Evolutionary conservation across 495 filamentous ascomycete genomes (phyloP).

Genomic region (Chaetomium tenue): DNA sequence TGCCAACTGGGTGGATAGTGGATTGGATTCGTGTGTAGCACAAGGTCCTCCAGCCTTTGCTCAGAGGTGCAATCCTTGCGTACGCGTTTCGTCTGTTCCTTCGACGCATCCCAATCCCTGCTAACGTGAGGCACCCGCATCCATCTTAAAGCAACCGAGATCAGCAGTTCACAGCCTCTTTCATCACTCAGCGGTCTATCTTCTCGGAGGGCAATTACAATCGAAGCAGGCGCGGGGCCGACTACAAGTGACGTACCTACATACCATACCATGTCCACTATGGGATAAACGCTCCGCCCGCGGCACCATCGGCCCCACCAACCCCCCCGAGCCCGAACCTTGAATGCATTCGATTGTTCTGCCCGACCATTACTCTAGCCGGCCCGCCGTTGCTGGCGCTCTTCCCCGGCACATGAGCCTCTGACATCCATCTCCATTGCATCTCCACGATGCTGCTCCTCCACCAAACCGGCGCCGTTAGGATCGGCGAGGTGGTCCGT

Average conservation of each 20-base stretch:
- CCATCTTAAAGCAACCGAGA: not conserved
- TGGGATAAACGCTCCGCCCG: conserved; percentile 11
- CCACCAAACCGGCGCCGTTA: conserved; percentile 83
- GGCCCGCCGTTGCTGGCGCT: conserved; percentile 3
- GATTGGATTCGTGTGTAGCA: too few species aligned
- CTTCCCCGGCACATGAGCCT: not conserved
- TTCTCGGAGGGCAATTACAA: not conserved
- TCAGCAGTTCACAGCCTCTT: not conserved
- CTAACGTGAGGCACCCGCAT: not conserved
- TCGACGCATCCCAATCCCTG: not conserved
- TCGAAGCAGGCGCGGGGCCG: not conserved
- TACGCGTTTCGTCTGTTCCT: conserved; percentile 15
- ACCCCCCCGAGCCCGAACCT: not conserved
- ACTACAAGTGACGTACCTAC: not conserved
- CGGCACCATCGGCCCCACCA: conserved; percentile 12
- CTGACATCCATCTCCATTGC: conserved; percentile 14
- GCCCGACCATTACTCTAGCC: not conserved
- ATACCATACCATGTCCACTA: not conserved
- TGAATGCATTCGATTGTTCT: not conserved
- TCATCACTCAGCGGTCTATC: not conserved
- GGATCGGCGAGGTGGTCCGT: conserved; percentile 84
- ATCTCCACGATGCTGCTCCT: conserved; percentile 72
- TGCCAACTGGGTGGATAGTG: too few species aligned
- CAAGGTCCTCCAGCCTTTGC: not conserved
- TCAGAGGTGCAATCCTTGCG: conserved; percentile 2